Evolutionary conservation across 2,329 filamentous ascomycete species (phyloP).

Genomic region (Claviceps sorghi): DNA sequence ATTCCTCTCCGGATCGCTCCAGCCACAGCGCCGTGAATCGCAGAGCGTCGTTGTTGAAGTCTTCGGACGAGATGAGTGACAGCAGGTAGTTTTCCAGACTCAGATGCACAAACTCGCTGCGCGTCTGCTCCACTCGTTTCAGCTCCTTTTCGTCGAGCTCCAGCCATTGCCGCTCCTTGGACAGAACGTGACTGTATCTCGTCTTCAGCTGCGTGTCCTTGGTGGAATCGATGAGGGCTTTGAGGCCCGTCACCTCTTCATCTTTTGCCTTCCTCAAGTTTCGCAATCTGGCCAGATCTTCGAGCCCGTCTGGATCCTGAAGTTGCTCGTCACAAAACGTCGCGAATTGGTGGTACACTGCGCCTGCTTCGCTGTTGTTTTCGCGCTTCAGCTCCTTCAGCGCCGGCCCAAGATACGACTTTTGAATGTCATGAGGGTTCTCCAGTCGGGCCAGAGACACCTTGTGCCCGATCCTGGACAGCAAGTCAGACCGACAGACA

Average conservation of each 20-base stretch:
- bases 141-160: constrained; percentile 83
- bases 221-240: constrained; percentile 39
- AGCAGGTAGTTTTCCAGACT: constrained; percentile 89
- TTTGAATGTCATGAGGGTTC: constrained; percentile 80
- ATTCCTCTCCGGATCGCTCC: constrained; percentile 61
- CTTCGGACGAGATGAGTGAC: constrained; percentile 70
- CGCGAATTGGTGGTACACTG: constrained; percentile 90
- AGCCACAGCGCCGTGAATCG: constrained; percentile 93
- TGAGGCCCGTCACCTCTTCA: constrained; percentile 63
- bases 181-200: constrained; percentile 44
- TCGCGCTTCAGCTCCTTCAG: constrained; percentile 64
- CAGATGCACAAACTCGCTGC: constrained; percentile 71
- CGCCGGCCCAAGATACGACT: constrained; percentile 71
- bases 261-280: constrained; percentile 67
- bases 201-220: constrained; percentile 38
- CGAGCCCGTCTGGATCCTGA: constrained; percentile 68
- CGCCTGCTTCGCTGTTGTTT: constrained; percentile 55
- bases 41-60: constrained; percentile 76
- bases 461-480: constrained; percentile 78
- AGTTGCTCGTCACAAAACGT: constrained; percentile 90
- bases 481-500: constrained; percentile 61
- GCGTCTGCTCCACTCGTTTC: constrained; percentile 57
- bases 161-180: constrained; percentile 74
- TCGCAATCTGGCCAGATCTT: constrained; percentile 70
- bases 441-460: constrained; percentile 81